Conservation (phyloP, 345 rosid genomes). For the Viola odorata region DNA sequence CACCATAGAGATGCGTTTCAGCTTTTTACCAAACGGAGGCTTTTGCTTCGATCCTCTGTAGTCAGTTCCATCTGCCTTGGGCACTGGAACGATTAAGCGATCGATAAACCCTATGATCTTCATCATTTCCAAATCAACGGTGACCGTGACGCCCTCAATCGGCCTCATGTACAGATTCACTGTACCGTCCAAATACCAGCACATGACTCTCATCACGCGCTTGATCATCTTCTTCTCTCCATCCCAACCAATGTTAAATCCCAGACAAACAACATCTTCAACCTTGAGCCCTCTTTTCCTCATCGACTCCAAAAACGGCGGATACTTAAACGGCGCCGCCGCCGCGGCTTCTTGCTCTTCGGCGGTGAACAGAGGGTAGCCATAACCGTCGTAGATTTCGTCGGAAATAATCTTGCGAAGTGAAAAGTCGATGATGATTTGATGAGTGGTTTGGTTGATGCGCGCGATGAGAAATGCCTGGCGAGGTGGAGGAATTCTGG, state of each 20-base stretch:
- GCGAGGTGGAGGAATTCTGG: conserved; percentile 27
- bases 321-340: conserved; percentile 11
- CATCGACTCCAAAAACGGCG: conserved; percentile 30
- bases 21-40: conserved; percentile 12
- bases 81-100: conserved; percentile 23
- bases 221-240: conserved; percentile 20
- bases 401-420: conserved; percentile 6
- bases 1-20: conserved; percentile 25
- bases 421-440: conserved; percentile 27
- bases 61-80: conserved; percentile 36
- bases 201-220: conserved; percentile 29
- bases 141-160: conserved; percentile 27
- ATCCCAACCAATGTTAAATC: conserved; percentile 29
- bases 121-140: conserved; percentile 32
- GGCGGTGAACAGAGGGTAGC: conserved; percentile 27
- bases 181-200: conserved; percentile 32
- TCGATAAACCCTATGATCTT: conserved; percentile 22
- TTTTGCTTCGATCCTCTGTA: conserved; percentile 29
- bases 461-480: conserved; percentile 34
- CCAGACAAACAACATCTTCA: conserved; percentile 22
- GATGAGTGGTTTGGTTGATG: conserved; percentile 21
- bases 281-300: conserved; percentile 24
- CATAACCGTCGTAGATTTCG: conserved; percentile 21
- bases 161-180: conserved; percentile 36
- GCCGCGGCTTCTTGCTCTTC: conserved; percentile 22